Evolutionary conservation across 305 asterid species (phyloP), one percentile per base, ranked within the genome.

Genomic region (Withania somnifera): DNA sequence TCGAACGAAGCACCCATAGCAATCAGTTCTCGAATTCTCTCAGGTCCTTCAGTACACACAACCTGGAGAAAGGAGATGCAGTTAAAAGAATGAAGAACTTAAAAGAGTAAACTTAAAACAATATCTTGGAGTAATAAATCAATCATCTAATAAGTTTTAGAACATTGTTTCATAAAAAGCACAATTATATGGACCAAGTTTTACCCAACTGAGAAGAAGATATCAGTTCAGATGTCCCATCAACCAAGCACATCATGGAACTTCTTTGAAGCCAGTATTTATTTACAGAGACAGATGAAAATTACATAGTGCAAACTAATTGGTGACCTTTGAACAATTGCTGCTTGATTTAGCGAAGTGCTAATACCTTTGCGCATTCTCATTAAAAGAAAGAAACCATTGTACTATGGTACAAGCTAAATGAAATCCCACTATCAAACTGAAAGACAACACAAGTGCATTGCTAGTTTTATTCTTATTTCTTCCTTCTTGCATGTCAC

Each of bases 1-100:
- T 97, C 98, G 86, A 97, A 94, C 24, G 98, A 94, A 87, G 98
- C 98, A 64, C 99, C 99, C 97, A 97, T 97, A 24, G 98, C 95
- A 28, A 97, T 94, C 88, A 97, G 84, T 87, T 97, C 98, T 82
- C 89, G 91, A 82, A 97, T 93, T 88, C 99, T 94, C 78, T 94
- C 98, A 32, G 98, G 98, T 78, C 99, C 99, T 90, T 97, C 99
- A 11, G 98, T 94, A 82, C 99, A 97, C 81, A 97, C 99, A 80
- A 97, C 97, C 98, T 97, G 91, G 42, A 60, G 75, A 82, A 79
- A 69, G 79, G 60, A 73, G 40, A 73, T 26, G 28, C 52, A 24
- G 58, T 61, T 58, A 42, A 13, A 58, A 38, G 47, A 58, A 28
- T 6, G 68, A 36, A 38, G 78, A 77, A 20, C 57, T 28, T 52